Evolutionary conservation across 805 yeast genomes (phyloP).

Genomic region (Candida michaelii): DNA sequence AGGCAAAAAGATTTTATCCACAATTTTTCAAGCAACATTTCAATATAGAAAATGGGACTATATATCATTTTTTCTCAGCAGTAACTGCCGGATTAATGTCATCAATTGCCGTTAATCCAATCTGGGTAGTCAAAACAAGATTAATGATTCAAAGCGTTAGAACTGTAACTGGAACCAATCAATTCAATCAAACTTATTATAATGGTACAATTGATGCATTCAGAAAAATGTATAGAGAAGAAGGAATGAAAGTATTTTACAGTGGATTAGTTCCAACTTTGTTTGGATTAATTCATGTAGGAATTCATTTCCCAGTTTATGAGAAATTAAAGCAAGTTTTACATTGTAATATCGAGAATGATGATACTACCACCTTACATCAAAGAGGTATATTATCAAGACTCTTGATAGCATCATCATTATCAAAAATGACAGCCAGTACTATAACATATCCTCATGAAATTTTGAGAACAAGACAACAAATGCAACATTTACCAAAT

Average conservation of each 20-base stretch:
- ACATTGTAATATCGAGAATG: constrained; percentile 19
- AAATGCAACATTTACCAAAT: constrained; percentile 47
- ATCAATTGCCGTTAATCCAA: constrained; percentile 85
- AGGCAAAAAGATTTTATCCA: constrained; percentile 61
- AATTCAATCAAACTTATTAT: constrained; percentile 43
- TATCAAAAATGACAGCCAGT: constrained; percentile 87
- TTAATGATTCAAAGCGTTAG: constrained; percentile 78
- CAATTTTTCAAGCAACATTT: constrained; percentile 28
- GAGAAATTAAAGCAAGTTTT: constrained; percentile 71
- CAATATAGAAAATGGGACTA: constrained; percentile 23
- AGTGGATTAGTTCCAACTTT: constrained; percentile 89
- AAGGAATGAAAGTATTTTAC: constrained; percentile 80
- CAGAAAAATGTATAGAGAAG: constrained; percentile 69
- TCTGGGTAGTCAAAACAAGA: constrained; percentile 97
- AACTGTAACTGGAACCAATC: constrained; percentile 33
- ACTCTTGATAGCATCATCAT: constrained; percentile 60
- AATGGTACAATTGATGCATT: constrained; percentile 84
- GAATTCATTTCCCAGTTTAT: constrained; percentile 93
- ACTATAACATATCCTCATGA: constrained; percentile 94
- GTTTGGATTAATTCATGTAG: constrained; percentile 89
- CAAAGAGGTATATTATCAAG: constrained; percentile 25
- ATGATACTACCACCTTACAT: constrained; percentile 3
- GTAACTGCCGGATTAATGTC: constrained; percentile 87
- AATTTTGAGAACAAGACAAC: constrained; percentile 88
- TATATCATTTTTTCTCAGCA: constrained; percentile 58